Percentiles rank a stretch among this genome's conserved stretches.
phyloP scores from a whole-genome alignment of 352 stramenopile genomes.

The Globisporangium alternatum region DNA sequence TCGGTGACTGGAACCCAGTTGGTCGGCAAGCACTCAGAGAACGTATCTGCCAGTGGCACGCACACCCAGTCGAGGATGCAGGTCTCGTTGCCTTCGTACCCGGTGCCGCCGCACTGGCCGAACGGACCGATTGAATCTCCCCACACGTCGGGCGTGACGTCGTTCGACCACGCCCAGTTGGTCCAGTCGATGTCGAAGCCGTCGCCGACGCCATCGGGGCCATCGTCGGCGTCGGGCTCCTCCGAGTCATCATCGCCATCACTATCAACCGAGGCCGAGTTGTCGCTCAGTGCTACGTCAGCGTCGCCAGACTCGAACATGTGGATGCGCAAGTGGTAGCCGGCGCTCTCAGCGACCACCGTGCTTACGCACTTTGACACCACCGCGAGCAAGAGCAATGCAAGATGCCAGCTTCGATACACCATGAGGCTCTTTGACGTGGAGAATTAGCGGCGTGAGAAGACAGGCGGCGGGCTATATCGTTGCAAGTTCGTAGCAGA shows the following conservation, averaged over 20 bases:
- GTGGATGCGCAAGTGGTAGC: background rate
- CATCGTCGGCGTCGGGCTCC: background rate
- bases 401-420: background rate
- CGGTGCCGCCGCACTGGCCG: conserved; percentile 13
- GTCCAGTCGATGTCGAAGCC: conserved; percentile 15
- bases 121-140: conserved; percentile 16
- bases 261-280: background rate
- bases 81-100: conserved; percentile 16
- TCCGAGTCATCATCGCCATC: background rate
- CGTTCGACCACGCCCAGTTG: conserved; percentile 13
- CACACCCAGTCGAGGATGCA: conserved; percentile 14
- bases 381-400: background rate
- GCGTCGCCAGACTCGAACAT: background rate
- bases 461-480: background rate
- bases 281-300: background rate
- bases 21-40: conserved; percentile 11
- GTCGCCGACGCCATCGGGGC: conserved; percentile 17
- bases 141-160: conserved; percentile 14
- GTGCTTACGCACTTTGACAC: background rate
- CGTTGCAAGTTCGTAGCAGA: background rate
- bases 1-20: background rate
- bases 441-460: background rate
- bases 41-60: conserved; percentile 9
- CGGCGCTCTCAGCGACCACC: background rate
- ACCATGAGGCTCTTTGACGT: background rate